Percentiles rank a stretch among this genome's conserved stretches.
phyloP scores from a whole-genome alignment of 495 filamentous ascomycete species.

The Penicillium taxi region DNA sequence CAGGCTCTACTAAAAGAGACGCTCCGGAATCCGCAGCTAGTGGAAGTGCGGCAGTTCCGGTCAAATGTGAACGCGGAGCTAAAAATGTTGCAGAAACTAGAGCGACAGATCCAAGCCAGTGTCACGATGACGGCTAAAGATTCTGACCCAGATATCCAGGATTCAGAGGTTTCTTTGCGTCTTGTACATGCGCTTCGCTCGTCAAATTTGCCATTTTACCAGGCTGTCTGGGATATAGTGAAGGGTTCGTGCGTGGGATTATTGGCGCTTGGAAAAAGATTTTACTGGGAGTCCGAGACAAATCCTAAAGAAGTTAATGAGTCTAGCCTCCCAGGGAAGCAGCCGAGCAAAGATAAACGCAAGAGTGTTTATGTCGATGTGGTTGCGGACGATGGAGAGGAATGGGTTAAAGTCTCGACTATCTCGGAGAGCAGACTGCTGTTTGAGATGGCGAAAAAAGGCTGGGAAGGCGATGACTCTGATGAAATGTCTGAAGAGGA shows the following conservation, averaged over 20 bases:
- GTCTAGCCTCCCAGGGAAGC: conserved; percentile 9
- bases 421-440: conserved; percentile 48
- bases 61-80: conserved; percentile 42
- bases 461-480: conserved; percentile 43
- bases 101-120: conserved; percentile 17
- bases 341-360: conserved; percentile 32
- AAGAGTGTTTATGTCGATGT: conserved; percentile 42
- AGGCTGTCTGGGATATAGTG: conserved; percentile 47
- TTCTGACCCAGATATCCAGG: neutral
- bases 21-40: conserved; percentile 41
- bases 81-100: conserved; percentile 43
- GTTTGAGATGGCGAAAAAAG: conserved; percentile 57
- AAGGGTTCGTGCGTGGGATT: conserved; percentile 40
- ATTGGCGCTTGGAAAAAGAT: conserved; percentile 45
- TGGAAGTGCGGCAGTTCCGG: conserved; percentile 46
- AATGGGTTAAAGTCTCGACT: conserved; percentile 58
- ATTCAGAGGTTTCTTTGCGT: conserved; percentile 18
- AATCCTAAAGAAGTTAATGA: conserved; percentile 10
- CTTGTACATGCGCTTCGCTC: conserved; percentile 44
- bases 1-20: conserved; percentile 34
- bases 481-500: conserved; percentile 34
- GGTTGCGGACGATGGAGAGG: conserved; percentile 45
- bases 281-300: conserved; percentile 41
- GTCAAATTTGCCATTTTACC: conserved; percentile 51
- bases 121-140: no score